Conservation (phyloP, 2,329 filamentous ascomycete genomes). For the Parascedosporium putredinis region DNA sequence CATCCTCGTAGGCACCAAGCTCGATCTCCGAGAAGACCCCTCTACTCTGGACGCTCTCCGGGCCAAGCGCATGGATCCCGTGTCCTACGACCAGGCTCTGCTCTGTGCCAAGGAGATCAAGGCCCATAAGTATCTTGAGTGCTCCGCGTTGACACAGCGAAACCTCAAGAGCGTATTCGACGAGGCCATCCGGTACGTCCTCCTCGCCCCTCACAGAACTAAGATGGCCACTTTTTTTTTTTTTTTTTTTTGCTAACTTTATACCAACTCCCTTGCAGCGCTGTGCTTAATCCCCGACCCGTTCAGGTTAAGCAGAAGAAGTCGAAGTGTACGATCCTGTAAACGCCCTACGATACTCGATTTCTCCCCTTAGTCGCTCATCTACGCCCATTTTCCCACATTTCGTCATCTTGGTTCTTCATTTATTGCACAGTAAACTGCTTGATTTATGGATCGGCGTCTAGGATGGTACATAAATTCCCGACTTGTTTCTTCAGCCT, state of each 20-base stretch:
- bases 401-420: not conserved
- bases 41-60: slow-evolving; percentile 71
- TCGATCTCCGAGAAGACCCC: slow-evolving; percentile 85
- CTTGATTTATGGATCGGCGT: slow-evolving; percentile 11
- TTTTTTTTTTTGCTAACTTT: not conserved
- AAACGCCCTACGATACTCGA: slow-evolving; percentile 18
- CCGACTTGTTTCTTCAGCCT: slow-evolving; percentile 18
- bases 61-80: slow-evolving; percentile 93
- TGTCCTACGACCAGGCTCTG: slow-evolving; percentile 86
- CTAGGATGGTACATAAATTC: slow-evolving; percentile 12
- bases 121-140: slow-evolving; percentile 96
- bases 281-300: slow-evolving; percentile 60
- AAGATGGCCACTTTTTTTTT: no score
- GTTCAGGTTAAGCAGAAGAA: slow-evolving; percentile 48
- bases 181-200: slow-evolving; percentile 90
- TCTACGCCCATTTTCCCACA: not conserved
- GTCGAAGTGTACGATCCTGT: slow-evolving; percentile 61
- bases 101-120: slow-evolving; percentile 86
- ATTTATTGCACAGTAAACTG: slow-evolving; percentile 11
- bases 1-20: slow-evolving; percentile 93
- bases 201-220: no score
- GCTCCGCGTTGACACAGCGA: slow-evolving; percentile 89
- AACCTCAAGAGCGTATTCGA: slow-evolving; percentile 99
- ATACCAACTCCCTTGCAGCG: slow-evolving; percentile 36
- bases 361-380: not conserved